Base-by-base conservation (phyloP, 2,329 filamentous ascomycete species). In the Arthroderma sp. region DNA sequence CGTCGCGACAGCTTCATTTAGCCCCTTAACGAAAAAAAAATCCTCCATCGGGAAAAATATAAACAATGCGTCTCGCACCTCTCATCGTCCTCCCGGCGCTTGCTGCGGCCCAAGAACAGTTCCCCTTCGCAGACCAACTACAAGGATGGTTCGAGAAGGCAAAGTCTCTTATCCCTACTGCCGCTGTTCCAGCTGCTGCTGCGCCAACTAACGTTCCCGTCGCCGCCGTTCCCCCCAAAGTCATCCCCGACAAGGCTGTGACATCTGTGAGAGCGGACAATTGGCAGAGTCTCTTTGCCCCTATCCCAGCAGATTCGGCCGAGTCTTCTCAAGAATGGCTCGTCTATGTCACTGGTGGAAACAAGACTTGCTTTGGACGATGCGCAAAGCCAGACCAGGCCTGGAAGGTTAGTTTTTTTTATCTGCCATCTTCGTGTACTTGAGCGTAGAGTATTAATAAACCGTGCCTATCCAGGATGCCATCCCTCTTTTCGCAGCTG, bases 11-110 rank as follows among this genome's bases (percentile, higher is more conserved):
- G 15, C 15, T 22, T 22, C 15, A 22, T 22, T 22, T 22, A 22
- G 15, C 15, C 15, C 15, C 15, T 22, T 22, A 22, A 22, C 15
- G 15, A 22, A 22, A 22, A 22, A 22, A 22, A 34, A 34, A 34
- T 11, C 8, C 32, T 8, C 11, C 32, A 8, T 34, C 32, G 32
- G 11, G 32, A 34, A 34, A 8, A 9, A 8, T 34, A 9, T 8
- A 34, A 34, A 40, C 36, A 45, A 53, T 53, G 51, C 51, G 49
- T 47, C 38, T 53, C 29, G 47, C 51, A 29, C 49, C 66, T 56
- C 47, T 58, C 43, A 56, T 96, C 82, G 66, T 94, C 74, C 65
- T 82, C 78, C 53, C 87, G 86, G 42, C 81, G 78, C 71, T 93
- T 38, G 71, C 74, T 49, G 68, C 70, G 50, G 74, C 74, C 40